phyloP scores from a whole-genome alignment of 371 early-diverging fungal genomes.

The Mortierella sp. region DNA sequence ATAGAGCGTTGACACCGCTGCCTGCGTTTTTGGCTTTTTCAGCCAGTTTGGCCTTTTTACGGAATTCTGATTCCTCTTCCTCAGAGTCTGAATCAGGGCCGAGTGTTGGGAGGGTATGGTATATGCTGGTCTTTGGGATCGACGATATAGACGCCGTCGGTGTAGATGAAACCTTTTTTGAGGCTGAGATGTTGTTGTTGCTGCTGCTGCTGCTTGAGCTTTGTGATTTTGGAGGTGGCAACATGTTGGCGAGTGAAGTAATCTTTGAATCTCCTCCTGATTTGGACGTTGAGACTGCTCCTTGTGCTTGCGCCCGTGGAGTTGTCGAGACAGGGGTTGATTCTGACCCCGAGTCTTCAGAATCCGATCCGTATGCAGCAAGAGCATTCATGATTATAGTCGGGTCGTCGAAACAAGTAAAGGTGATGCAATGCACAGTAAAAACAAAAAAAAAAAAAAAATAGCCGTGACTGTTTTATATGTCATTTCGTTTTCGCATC shows the following conservation, averaged over 20 bases:
- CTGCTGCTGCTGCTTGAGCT: not conserved
- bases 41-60: conserved; percentile 42
- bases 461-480: too few relatives aligned
- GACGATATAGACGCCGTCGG: conserved; percentile 7
- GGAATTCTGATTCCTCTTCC: conserved; percentile 49
- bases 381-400: conserved; percentile 40
- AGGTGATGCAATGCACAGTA: too few relatives aligned
- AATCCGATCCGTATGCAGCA: conserved; percentile 53
- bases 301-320: not conserved
- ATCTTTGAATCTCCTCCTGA: conserved; percentile 12
- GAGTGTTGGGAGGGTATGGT: conserved; percentile 41
- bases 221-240: conserved; percentile 37
- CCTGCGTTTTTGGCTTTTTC: conserved; percentile 23
- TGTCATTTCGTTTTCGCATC: conserved; percentile 3
- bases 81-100: conserved; percentile 46
- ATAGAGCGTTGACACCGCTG: conserved; percentile 44
- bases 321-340: conserved; percentile 1
- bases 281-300: not conserved
- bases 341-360: conserved; percentile 45
- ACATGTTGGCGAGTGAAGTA: conserved; percentile 32
- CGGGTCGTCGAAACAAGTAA: too few relatives aligned
- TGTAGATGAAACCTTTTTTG: not conserved
- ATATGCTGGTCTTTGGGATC: conserved; percentile 35
- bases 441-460: too few relatives aligned
- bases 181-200: not conserved